Conservation (phyloP, 2,329 filamentous ascomycete genomes). For the Plenodomus lindquistii region DNA sequence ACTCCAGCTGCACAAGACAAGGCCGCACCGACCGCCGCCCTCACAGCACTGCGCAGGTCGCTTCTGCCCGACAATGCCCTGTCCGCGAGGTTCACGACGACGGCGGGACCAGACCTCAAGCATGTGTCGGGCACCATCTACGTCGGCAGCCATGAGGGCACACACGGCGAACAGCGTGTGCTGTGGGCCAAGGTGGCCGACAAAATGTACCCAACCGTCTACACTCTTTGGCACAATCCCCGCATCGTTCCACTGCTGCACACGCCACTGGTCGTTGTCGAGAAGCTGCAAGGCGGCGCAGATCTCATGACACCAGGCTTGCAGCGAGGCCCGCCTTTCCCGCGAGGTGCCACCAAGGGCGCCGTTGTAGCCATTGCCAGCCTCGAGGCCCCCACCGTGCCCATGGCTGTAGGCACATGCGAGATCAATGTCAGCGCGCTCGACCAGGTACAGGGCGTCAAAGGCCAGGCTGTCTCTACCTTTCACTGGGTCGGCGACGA, state of each 20-base stretch:
- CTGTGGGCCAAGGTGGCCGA: slow-evolving; percentile 68
- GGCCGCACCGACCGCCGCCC: slow-evolving; percentile 48
- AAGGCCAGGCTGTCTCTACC: slow-evolving; percentile 67
- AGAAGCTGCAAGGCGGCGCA: slow-evolving; percentile 66
- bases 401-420: slow-evolving; percentile 67
- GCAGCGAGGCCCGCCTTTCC: slow-evolving; percentile 66
- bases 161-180: slow-evolving; percentile 60
- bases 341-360: slow-evolving; percentile 60
- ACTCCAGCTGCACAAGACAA: slow-evolving; percentile 42
- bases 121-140: slow-evolving; percentile 67
- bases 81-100: slow-evolving; percentile 68
- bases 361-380: slow-evolving; percentile 67
- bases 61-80: slow-evolving; percentile 66
- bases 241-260: slow-evolving; percentile 65
- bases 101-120: slow-evolving; percentile 63
- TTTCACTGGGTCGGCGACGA: slow-evolving; percentile 72
- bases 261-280: slow-evolving; percentile 63
- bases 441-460: slow-evolving; percentile 60
- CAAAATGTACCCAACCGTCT: slow-evolving; percentile 61
- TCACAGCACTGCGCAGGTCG: slow-evolving; percentile 59
- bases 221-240: slow-evolving; percentile 68
- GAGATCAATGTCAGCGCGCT: slow-evolving; percentile 64
- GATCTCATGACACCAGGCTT: slow-evolving; percentile 72
- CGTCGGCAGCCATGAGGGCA: slow-evolving; percentile 59
- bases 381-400: slow-evolving; percentile 62